phyloP scores from a whole-genome alignment of 208 protist species.

The Trypanosoma theileri region DNA sequence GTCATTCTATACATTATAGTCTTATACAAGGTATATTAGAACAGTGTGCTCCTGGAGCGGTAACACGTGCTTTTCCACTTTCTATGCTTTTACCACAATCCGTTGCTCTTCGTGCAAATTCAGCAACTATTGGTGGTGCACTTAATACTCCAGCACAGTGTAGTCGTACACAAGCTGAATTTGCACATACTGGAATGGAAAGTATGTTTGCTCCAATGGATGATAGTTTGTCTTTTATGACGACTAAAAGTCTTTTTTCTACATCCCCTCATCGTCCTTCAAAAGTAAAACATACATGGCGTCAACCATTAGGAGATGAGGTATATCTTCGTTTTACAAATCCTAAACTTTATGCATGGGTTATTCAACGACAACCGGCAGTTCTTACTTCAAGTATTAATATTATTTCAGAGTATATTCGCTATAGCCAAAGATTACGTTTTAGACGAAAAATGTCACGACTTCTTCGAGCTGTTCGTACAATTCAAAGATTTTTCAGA shows the following conservation, averaged over 20 bases:
- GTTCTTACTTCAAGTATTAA: slow-evolving; percentile 21
- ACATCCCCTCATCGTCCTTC: background rate
- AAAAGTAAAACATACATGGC: background rate
- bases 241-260: background rate
- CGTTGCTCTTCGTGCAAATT: too few relatives aligned
- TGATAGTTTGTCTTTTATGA: background rate
- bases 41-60: slow-evolving; percentile 29
- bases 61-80: slow-evolving; percentile 54
- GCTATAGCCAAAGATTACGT: slow-evolving; percentile 33
- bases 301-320: slow-evolving; percentile 33
- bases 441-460: slow-evolving; percentile 20
- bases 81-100: slow-evolving; percentile 17
- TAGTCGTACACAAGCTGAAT: background rate
- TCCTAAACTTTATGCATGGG: slow-evolving; percentile 43
- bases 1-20: slow-evolving; percentile 39
- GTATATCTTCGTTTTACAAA: slow-evolving; percentile 38
- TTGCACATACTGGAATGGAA: background rate
- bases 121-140: too few relatives aligned
- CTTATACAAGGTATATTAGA: slow-evolving; percentile 30
- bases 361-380: slow-evolving; percentile 33
- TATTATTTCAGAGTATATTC: slow-evolving; percentile 28
- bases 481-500: slow-evolving; percentile 75
- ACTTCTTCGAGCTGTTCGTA: slow-evolving; percentile 37
- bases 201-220: background rate
- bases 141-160: background rate